Base-by-base conservation (phyloP, 257 asterid species). In the Sherardia arvensis region DNA sequence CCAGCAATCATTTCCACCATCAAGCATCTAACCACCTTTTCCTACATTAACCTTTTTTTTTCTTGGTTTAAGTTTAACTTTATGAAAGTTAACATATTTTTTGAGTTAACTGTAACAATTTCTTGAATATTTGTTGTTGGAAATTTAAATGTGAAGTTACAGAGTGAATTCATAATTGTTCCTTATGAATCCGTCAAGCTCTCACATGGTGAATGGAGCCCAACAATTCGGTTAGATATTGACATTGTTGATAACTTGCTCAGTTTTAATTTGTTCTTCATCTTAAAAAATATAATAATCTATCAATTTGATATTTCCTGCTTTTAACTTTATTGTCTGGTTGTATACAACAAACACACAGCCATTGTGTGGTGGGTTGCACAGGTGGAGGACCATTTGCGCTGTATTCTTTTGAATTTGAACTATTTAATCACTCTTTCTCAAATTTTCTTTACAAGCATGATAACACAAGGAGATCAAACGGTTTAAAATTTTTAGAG, bases 181-280 rank as follows among this genome's bases (percentile, higher is more conserved):
- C 61, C 90, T 87, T 82, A 15, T 61, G 75, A 66, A 22, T 63
- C 64, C 73, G 76, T 71, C 83, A 80, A 82, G 77, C 66, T 62
- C 66, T 62, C 78, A 73, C 80, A 70, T 77, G 81, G 59, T 57
- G 65, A 69, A 73, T 79, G 81, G 87, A 79, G 74, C 76, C 85
- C 83, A 79, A 76, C 81, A 79, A 74, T 66, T 73, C 79, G 74
- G 79, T 21, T 49, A 73, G 77, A 57, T 47, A 53, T 61, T 61
- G 62, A 67, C 74, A 49, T 49, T 49, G 56, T 59, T 66, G 48
- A 69, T 64, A 61, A 21, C 29, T 21, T 21, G 43, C 22, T 21
- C 34, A 7, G 27, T n/a, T 63, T 25, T 21, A 15, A 58, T 58
- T 38, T 66, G 26, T 55, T 28, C 56, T 30, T 47, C 17, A 9